These are phyloP conservation scores for Alternaria incomplexa DNA, from an alignment of 2,329 filamentous ascomycete species.

Conservation along the genomic window DNA sequence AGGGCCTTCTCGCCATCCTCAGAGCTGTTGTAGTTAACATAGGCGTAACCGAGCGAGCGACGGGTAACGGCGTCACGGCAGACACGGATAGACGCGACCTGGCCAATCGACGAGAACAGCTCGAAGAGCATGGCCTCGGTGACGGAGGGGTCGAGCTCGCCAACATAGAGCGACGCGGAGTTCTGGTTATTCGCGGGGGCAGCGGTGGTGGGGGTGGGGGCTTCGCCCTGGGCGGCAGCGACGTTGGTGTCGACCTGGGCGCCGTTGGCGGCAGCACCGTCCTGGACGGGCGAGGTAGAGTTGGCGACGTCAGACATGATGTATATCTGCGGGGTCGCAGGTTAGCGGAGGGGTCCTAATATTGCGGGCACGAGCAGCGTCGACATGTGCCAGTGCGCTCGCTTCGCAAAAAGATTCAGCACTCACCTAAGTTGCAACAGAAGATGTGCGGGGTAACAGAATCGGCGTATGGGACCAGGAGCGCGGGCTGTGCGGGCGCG, in stretches of 20 bases:
- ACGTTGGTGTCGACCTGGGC: slow-evolving; percentile 76
- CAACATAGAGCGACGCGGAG: slow-evolving; percentile 97
- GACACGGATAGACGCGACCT: slow-evolving; percentile 98
- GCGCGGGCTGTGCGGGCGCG: slow-evolving; percentile 27
- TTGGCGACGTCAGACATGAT: slow-evolving; percentile 54
- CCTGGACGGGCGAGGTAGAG: slow-evolving; percentile 63
- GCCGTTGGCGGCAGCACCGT: slow-evolving; percentile 73
- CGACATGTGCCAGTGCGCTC: slow-evolving; percentile 38
- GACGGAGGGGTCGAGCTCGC: slow-evolving; percentile 95
- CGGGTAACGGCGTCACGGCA: slow-evolving; percentile 99
- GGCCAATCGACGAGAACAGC: slow-evolving; percentile 98
- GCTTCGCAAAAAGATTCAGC: slow-evolving; percentile 37
- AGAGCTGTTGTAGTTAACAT: slow-evolving; percentile 99
- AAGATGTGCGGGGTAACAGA: slow-evolving; percentile 25
- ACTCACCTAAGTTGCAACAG: slow-evolving; percentile 37
- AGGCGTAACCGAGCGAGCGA: slow-evolving; percentile 97
- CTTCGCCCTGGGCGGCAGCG: slow-evolving; percentile 67
- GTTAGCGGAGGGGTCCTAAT: slow-evolving; percentile 29
- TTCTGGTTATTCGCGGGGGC: slow-evolving; percentile 78
- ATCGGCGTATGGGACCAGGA: slow-evolving; percentile 21
- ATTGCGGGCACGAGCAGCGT: slow-evolving; percentile 39
- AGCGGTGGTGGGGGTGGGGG: slow-evolving; percentile 73
- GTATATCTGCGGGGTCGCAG: slow-evolving; percentile 25
- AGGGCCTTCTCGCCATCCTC: slow-evolving; percentile 96
- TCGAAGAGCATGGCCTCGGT: slow-evolving; percentile 99